Percentiles rank a stretch among this genome's conserved stretches.
These are phyloP conservation scores for Ensete ventricosum DNA, from an alignment of 176 grass and related monocot genomes.

Conservation along the genomic window DNA sequence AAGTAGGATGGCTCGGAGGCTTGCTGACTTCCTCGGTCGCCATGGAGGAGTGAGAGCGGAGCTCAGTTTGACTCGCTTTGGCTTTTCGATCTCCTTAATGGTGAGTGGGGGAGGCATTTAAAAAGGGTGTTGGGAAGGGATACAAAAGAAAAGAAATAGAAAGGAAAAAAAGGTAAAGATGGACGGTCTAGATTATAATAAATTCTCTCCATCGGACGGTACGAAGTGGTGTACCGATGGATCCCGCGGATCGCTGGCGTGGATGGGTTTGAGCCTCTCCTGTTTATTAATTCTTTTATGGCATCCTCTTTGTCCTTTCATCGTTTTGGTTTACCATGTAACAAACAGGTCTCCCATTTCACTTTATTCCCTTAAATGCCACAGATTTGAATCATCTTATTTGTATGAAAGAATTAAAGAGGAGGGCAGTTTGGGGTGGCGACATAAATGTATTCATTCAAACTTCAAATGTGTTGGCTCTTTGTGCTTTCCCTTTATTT, in stretches of 20 bases:
- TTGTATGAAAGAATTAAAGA: neutral
- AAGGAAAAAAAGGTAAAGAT: constrained; percentile 1
- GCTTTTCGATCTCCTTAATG: no score
- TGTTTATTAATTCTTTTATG: neutral
- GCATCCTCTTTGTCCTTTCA: neutral
- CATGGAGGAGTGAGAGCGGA: neutral
- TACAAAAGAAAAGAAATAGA: neutral
- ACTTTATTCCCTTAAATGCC: neutral
- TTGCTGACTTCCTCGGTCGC: constrained; percentile 1
- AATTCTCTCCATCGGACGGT: constrained; percentile 28
- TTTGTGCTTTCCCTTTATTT: neutral
- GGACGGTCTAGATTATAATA: constrained; percentile 5
- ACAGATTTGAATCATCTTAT: neutral
- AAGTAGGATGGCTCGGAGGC: neutral
- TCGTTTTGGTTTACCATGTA: neutral
- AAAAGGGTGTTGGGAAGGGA: neutral
- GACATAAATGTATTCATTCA: neutral
- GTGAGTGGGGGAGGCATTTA: neutral
- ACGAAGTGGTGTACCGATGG: constrained; percentile 6
- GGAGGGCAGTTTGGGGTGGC: neutral
- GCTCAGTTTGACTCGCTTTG: neutral
- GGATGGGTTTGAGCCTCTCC: neutral
- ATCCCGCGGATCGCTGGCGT: neutral
- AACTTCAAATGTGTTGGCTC: neutral
- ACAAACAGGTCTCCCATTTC: neutral